These are phyloP conservation scores for Trichoderma asperellum DNA, from an alignment of 2,329 filamentous ascomycete genomes.

Conservation along the genomic window DNA sequence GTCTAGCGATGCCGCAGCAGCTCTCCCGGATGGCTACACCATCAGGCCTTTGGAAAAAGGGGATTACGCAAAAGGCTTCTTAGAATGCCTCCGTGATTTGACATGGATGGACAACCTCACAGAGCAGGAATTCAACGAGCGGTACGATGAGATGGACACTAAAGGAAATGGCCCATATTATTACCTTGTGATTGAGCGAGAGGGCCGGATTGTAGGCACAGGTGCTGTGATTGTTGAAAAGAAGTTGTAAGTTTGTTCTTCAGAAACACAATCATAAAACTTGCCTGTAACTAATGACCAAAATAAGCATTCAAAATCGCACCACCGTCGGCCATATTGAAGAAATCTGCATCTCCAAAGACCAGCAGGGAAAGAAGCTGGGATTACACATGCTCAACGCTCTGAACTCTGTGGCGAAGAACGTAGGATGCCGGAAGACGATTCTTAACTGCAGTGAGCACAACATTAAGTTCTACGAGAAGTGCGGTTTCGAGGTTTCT, in stretches of 20 bases:
- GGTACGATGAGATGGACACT: constrained; percentile 62
- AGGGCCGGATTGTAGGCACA: constrained; percentile 68
- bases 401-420: constrained; percentile 71
- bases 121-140: constrained; percentile 66
- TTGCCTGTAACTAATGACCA: not conserved
- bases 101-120: constrained; percentile 76
- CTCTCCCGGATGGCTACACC: constrained; percentile 69
- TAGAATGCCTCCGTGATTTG: constrained; percentile 74
- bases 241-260: constrained; percentile 64
- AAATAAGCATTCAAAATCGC: constrained; percentile 63
- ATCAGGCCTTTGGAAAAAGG: constrained; percentile 70
- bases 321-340: constrained; percentile 79
- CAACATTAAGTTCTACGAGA: constrained; percentile 76
- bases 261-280: not conserved
- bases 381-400: constrained; percentile 77
- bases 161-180: constrained; percentile 59
- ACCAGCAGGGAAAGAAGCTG: constrained; percentile 80
- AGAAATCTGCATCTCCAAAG: constrained; percentile 78
- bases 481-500: constrained; percentile 34
- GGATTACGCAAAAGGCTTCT: constrained; percentile 72
- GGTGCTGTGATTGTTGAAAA: constrained; percentile 77
- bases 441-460: constrained; percentile 79
- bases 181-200: constrained; percentile 70
- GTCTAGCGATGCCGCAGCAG: constrained; percentile 61
- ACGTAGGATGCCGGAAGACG: constrained; percentile 79